These are phyloP conservation scores for Kodamaea kakaduensis DNA, from an alignment of 805 yeast genomes.

Conservation along the genomic window DNA sequence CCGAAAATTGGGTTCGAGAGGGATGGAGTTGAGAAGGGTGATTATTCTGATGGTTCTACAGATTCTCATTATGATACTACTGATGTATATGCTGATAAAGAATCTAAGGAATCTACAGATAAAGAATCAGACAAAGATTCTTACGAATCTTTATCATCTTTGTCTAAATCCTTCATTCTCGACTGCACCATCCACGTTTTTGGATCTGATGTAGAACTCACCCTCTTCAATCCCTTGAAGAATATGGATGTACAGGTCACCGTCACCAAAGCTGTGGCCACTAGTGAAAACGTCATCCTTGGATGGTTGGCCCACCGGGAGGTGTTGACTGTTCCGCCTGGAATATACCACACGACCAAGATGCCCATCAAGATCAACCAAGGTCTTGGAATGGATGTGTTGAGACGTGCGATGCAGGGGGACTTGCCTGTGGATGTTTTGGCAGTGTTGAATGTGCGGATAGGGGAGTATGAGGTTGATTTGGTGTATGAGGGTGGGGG, in stretches of 20 bases:
- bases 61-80: too few species aligned
- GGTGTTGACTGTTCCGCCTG: slow-evolving; percentile 47
- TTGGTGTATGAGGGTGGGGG: slow-evolving; percentile 46
- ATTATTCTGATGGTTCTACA: neutral
- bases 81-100: slow-evolving; percentile 3
- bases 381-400: slow-evolving; percentile 47
- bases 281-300: slow-evolving; percentile 41
- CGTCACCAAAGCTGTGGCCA: slow-evolving; percentile 46
- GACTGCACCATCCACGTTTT: slow-evolving; percentile 52
- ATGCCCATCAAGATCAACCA: slow-evolving; percentile 46
- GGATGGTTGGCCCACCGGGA: slow-evolving; percentile 45
- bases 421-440: slow-evolving; percentile 44
- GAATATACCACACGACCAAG: slow-evolving; percentile 46
- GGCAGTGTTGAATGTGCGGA: slow-evolving; percentile 38
- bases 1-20: slow-evolving; percentile 22
- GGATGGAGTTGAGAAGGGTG: slow-evolving; percentile 7
- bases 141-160: neutral
- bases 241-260: slow-evolving; percentile 44
- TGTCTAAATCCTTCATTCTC: slow-evolving; percentile 48
- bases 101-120: too few species aligned
- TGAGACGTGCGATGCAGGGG: slow-evolving; percentile 49
- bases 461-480: slow-evolving; percentile 40
- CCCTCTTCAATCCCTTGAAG: slow-evolving; percentile 49
- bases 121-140: too few species aligned
- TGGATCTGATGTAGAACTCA: slow-evolving; percentile 51